phyloP scores from a whole-genome alignment of 169 alveolate genomes.

The Perkinsus chesapeaki region DNA sequence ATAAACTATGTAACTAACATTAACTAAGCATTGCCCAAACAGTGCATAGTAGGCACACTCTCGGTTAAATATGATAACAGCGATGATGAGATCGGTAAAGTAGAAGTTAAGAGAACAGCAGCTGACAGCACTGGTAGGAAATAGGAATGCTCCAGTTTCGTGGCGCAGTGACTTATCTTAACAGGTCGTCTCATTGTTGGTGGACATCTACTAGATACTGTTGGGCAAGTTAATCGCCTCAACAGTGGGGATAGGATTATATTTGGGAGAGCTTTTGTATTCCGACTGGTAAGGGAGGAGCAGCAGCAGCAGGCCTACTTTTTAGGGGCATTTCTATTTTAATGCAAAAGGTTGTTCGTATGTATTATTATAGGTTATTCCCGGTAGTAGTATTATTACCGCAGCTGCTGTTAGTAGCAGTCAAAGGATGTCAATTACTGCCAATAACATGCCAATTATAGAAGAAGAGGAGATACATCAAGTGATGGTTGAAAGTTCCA shows the following conservation, averaged over 20 bases:
- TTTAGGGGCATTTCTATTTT: too few relatives aligned
- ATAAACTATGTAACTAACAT: background rate
- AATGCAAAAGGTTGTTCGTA: too few relatives aligned
- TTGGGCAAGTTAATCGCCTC: background rate
- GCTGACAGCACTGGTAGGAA: background rate
- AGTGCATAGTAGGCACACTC: too few relatives aligned
- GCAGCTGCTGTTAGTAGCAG: too few relatives aligned
- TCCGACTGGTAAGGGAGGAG: background rate
- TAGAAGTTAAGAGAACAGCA: background rate
- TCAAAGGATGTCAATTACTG: background rate
- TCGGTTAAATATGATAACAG: too few relatives aligned
- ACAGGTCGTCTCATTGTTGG: background rate
- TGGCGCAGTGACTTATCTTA: background rate
- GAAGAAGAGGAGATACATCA: background rate
- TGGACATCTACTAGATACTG: background rate
- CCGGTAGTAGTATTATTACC: too few relatives aligned
- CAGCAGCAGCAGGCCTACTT: too few relatives aligned
- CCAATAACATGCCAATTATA: background rate
- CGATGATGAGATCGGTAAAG: too few relatives aligned
- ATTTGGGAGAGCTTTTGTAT: background rate
- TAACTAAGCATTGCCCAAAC: too few relatives aligned
- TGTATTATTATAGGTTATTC: too few relatives aligned
- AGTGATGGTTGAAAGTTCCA: background rate
- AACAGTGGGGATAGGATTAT: background rate
- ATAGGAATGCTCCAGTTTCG: background rate